Conservation (phyloP, 2,329 filamentous ascomycete species). For the Fusarium nisikadoi region DNA sequence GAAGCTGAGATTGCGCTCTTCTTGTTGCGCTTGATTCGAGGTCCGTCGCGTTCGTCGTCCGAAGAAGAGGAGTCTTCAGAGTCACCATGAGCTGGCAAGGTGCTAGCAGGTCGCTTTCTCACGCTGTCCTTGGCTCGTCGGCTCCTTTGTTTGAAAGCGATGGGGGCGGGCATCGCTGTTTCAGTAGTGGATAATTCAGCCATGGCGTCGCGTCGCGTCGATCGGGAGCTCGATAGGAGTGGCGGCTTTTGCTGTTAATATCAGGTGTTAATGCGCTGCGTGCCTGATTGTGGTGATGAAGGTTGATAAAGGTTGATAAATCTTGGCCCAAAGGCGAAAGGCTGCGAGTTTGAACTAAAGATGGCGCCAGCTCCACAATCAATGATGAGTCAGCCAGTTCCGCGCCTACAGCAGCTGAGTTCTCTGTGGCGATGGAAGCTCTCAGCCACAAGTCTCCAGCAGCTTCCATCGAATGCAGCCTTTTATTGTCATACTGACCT, state of each 20-base stretch:
- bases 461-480: neutral
- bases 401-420: accelerated
- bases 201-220: neutral
- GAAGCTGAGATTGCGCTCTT: neutral
- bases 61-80: neutral
- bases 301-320: neutral
- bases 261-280: neutral
- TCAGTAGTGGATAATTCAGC: neutral
- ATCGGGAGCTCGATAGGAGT: neutral
- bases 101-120: neutral
- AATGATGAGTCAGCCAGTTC: neutral
- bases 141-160: neutral
- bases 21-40: neutral
- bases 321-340: neutral
- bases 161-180: neutral
- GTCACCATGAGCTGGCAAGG: neutral
- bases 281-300: neutral
- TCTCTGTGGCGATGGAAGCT: neutral
- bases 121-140: neutral
- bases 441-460: neutral
- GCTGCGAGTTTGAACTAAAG: accelerated
- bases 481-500: neutral
- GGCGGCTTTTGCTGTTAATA: neutral
- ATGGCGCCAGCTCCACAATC: neutral
- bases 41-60: neutral